These are phyloP conservation scores for Kwoniella mangroviensis DNA, from an alignment of 768 basidiomycete species.

Conservation along the genomic window DNA sequence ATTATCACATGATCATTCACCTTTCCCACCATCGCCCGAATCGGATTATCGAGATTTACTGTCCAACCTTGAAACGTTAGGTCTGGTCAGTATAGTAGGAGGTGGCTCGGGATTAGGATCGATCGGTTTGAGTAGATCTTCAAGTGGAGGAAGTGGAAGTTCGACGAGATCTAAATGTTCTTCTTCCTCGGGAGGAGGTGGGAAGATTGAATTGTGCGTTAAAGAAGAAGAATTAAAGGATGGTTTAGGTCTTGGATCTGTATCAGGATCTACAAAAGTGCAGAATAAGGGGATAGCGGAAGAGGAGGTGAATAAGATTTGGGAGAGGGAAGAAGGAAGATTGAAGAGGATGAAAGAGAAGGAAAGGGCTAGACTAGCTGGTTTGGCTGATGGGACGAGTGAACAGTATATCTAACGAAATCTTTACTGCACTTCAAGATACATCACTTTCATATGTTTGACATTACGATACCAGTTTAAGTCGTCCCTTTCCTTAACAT, in stretches of 20 bases:
- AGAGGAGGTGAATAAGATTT: slow-evolving; percentile 52
- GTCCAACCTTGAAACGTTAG: slow-evolving; percentile 55
- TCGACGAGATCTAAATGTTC: neutral
- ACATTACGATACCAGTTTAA: no score
- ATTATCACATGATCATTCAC: slow-evolving; percentile 46
- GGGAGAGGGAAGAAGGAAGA: slow-evolving; percentile 45
- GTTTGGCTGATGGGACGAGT: slow-evolving; percentile 5
- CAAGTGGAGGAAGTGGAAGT: slow-evolving; percentile 19
- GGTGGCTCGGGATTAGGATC: slow-evolving; percentile 7
- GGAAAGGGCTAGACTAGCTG: neutral
- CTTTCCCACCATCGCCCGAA: slow-evolving; percentile 54
- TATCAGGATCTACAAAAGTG: slow-evolving; percentile 1
- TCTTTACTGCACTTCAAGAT: no score
- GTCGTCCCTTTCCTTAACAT: no score
- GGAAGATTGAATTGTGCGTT: slow-evolving; percentile 44
- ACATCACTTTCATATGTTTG: no score
- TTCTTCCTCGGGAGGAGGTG: slow-evolving; percentile 12
- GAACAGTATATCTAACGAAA: no score
- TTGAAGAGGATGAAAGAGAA: slow-evolving; percentile 35
- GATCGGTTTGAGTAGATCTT: slow-evolving; percentile 24
- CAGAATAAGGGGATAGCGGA: slow-evolving; percentile 44
- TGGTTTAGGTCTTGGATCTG: slow-evolving; percentile 40
- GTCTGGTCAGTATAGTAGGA: slow-evolving; percentile 45
- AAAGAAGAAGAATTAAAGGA: slow-evolving; percentile 52
- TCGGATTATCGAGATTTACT: slow-evolving; percentile 57